These are phyloP conservation scores for Penicillium brasilianum DNA, from an alignment of 2,329 filamentous ascomycete species.

Conservation along the genomic window DNA sequence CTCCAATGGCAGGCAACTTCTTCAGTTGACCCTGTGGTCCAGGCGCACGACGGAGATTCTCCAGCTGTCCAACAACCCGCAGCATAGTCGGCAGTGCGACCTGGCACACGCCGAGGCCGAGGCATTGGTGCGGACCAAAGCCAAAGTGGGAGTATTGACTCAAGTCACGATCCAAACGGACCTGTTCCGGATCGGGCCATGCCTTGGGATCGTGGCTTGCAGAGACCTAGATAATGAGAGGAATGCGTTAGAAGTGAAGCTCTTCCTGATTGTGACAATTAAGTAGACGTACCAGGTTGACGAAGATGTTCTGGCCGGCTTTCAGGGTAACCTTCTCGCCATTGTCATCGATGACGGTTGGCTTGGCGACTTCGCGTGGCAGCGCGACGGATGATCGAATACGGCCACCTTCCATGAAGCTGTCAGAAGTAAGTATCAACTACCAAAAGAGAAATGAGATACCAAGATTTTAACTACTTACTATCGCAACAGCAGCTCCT, in stretches of 20 bases:
- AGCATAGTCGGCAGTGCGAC: constrained; percentile 46
- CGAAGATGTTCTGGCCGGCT: constrained; percentile 42
- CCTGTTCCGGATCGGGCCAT: constrained; percentile 48
- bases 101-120: constrained; percentile 54
- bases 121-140: constrained; percentile 65
- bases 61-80: constrained; percentile 47
- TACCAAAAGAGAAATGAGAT: neutral
- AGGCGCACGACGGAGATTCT: constrained; percentile 49
- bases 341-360: constrained; percentile 42
- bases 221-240: constrained; percentile 31
- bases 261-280: neutral
- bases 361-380: constrained; percentile 41
- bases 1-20: constrained; percentile 45
- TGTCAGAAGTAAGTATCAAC: constrained; percentile 25
- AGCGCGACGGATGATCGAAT: constrained; percentile 46
- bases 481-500: constrained; percentile 59
- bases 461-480: constrained; percentile 32
- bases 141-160: constrained; percentile 69
- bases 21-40: constrained; percentile 49
- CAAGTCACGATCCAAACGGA: constrained; percentile 67
- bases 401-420: constrained; percentile 49
- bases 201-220: constrained; percentile 44
- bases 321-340: constrained; percentile 40
- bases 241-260: constrained; percentile 6
- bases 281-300: constrained; percentile 42